Conservation (phyloP, 371 early-diverging fungal genomes). For the Mucor lusitanicus region DNA sequence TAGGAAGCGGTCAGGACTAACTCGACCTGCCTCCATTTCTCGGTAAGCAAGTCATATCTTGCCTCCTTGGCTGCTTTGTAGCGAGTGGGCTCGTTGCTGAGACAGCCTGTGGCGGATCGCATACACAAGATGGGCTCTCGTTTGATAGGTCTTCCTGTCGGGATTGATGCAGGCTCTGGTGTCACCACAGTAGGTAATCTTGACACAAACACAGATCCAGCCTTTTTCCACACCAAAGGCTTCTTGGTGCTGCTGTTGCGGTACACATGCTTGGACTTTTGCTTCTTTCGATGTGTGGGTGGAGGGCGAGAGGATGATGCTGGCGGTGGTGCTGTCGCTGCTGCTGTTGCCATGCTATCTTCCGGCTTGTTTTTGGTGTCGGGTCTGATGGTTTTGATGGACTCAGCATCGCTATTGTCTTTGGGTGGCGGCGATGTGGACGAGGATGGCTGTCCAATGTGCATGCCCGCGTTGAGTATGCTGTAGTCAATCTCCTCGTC, state of each 20-base stretch:
- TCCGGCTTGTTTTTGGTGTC: neutral
- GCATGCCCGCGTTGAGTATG: neutral
- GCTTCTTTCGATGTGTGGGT: neutral
- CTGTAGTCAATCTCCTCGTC: constrained; percentile 12
- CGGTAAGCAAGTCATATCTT: constrained; percentile 19
- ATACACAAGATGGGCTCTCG: constrained; percentile 32
- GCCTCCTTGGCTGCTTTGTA: constrained; percentile 37
- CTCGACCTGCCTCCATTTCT: constrained; percentile 40
- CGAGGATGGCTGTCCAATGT: neutral
- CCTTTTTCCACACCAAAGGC: constrained; percentile 24
- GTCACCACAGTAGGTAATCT: neutral
- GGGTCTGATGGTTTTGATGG: constrained; percentile 13
- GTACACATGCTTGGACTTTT: neutral
- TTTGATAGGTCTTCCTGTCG: constrained; percentile 20
- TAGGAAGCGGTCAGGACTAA: constrained; percentile 23
- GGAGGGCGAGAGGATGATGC: neutral
- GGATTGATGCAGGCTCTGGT: neutral
- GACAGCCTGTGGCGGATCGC: constrained; percentile 12
- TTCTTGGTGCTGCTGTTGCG: neutral
- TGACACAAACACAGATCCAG: constrained; percentile 27
- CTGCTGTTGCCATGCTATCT: neutral
- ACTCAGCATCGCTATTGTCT: constrained; percentile 2
- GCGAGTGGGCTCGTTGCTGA: constrained; percentile 24
- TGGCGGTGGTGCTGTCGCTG: neutral
- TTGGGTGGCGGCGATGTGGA: neutral